Conservation (phyloP, 768 basidiomycete genomes). For the Rhodotorula kratochvilovae region DNA sequence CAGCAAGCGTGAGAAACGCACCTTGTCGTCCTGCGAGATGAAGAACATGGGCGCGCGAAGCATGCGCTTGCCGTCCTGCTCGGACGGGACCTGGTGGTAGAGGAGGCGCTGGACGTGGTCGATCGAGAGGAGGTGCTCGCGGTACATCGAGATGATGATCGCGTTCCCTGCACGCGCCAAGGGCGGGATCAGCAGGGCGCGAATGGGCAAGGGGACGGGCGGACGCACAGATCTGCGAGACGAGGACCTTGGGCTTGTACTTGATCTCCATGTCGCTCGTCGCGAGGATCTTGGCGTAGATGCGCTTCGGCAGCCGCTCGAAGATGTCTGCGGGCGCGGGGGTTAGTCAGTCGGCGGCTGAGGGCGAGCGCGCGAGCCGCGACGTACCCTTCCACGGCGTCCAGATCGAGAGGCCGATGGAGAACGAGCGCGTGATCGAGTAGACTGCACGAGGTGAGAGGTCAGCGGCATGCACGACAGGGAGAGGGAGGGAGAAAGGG, state of each 20-base stretch:
- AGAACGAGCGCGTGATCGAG: constrained; percentile 79
- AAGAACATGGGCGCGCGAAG: constrained; percentile 96
- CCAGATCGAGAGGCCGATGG: constrained; percentile 92
- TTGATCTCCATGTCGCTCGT: constrained; percentile 95
- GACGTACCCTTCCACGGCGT: constrained; percentile 75
- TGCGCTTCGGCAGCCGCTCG: constrained; percentile 88
- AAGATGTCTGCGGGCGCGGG: constrained; percentile 63
- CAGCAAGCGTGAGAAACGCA: neutral
- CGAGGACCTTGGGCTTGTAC: constrained; percentile 98
- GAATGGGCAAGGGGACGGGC: no score
- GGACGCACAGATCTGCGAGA: constrained; percentile 73
- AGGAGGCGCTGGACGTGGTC: constrained; percentile 97
- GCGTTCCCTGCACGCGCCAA: constrained; percentile 64
- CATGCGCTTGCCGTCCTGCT: constrained; percentile 82
- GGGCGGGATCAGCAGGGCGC: no score
- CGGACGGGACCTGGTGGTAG: constrained; percentile 91
- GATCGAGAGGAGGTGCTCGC: constrained; percentile 96
- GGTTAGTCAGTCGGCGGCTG: neutral
- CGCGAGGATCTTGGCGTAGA: constrained; percentile 90
- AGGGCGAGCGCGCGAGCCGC: neutral
- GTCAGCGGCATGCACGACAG: neutral
- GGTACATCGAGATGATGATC: constrained; percentile 99
- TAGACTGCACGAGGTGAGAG: constrained; percentile 22
- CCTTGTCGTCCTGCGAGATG: constrained; percentile 85
- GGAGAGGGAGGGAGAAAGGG: constrained; percentile 47